These are phyloP conservation scores for Gnomoniopsis smithogilvyi DNA, from an alignment of 2,329 filamentous ascomycete genomes.

Conservation along the genomic window DNA sequence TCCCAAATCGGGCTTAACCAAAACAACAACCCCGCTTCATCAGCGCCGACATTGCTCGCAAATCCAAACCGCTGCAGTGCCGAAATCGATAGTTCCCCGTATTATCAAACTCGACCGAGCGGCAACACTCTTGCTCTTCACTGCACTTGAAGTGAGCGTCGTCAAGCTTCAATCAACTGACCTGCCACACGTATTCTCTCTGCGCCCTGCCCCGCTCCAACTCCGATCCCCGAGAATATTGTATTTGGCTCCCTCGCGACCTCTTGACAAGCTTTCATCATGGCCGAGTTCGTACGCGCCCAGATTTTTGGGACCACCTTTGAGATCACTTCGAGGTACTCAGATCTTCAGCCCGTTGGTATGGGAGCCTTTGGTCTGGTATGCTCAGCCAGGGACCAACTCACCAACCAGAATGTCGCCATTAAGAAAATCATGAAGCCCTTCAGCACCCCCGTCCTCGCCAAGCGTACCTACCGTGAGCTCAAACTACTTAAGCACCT, in stretches of 20 bases:
- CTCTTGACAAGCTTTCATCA: slow-evolving; percentile 45
- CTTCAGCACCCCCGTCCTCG: slow-evolving; percentile 97
- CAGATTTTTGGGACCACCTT: slow-evolving; percentile 99
- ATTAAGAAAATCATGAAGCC: slow-evolving; percentile 99
- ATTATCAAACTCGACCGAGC: no score
- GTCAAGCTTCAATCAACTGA: not conserved
- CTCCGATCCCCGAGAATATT: not conserved
- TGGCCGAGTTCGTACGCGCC: slow-evolving; percentile 99
- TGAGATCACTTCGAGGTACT: slow-evolving; percentile 98
- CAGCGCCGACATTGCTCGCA: no score
- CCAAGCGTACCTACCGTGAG: slow-evolving; percentile 96
- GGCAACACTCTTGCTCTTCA: no score
- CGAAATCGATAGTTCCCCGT: no score
- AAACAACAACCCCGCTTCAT: no score
- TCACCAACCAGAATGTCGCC: slow-evolving; percentile 93
- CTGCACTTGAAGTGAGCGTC: not conserved
- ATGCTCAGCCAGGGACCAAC: slow-evolving; percentile 96
- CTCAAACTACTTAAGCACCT: slow-evolving; percentile 96
- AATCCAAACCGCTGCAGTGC: no score
- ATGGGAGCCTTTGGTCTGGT: slow-evolving; percentile 99
- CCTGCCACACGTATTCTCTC: no score
- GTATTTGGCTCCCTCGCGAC: not conserved
- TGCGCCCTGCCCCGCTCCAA: not conserved
- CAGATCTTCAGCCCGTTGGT: slow-evolving; percentile 94
- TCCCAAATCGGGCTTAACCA: no score